Conservation (phyloP, 2,329 filamentous ascomycete genomes). For the Dothideomycetes sp. region DNA sequence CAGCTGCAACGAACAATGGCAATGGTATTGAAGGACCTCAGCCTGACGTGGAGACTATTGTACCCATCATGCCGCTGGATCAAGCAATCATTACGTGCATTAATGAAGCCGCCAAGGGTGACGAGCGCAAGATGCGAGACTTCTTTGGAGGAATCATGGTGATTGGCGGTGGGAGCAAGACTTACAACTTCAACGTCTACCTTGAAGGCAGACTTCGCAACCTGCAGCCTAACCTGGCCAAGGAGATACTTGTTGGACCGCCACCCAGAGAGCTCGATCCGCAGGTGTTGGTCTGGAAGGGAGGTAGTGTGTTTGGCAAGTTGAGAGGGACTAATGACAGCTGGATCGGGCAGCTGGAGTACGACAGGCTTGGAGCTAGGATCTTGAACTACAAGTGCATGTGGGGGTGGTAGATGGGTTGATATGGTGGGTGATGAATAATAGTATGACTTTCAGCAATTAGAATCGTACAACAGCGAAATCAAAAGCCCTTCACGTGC, state of each 20-base stretch:
- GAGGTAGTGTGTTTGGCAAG: conserved; percentile 90
- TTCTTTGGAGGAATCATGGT: conserved; percentile 86
- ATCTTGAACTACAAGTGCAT: conserved; percentile 74
- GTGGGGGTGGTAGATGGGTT: conserved; percentile 43
- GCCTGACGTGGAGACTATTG: conserved; percentile 51
- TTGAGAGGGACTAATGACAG: conserved; percentile 79
- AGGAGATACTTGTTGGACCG: conserved; percentile 56
- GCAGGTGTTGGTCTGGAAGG: conserved; percentile 97
- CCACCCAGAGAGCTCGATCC: conserved; percentile 91
- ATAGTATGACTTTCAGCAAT: no score
- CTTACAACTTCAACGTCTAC: conserved; percentile 66
- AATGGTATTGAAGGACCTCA: conserved; percentile 36
- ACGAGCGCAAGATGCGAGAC: conserved; percentile 88
- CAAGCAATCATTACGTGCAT: conserved; percentile 84
- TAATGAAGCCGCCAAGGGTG: conserved; percentile 71
- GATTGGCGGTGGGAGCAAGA: conserved; percentile 73
- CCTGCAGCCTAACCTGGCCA: conserved; percentile 47
- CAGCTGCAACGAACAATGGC: conserved; percentile 32
- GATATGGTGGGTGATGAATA: no score
- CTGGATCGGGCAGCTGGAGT: conserved; percentile 83
- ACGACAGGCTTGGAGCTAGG: conserved; percentile 72
- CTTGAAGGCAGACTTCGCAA: conserved; percentile 73
- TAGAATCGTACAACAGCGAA: no score
- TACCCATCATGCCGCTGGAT: conserved; percentile 77
- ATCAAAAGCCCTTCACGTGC: no score